Evolutionary conservation across 2,329 filamentous ascomycete species (phyloP), one percentile per base, ranked within the genome.

Genomic region (Myriosclerotinia duriaeana): DNA sequence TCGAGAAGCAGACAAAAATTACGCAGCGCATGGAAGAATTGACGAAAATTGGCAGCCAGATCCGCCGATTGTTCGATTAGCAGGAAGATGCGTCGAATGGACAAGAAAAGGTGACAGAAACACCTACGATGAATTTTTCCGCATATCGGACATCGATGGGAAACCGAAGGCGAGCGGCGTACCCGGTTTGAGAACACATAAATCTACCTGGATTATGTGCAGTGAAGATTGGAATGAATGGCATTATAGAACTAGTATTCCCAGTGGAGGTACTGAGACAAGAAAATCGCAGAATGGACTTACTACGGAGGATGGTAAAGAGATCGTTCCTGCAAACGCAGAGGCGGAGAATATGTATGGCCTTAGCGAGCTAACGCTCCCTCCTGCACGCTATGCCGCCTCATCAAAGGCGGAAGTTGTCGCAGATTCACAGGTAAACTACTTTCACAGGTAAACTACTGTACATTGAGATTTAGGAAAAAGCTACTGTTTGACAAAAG

Each of bases 21-120:
- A 15, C 4, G 38, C 3, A 30, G 17, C 7, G 20, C 9, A 15
- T 2, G n/a, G 14, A 17, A 20, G 14, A 30, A 0, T 14, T 1
- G 26, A 2, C 26, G 26, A 26, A 2, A 26, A 26, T 2, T 0
- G 2, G 1, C 26, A 59, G 17, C 12, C 12, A 2, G 56, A 60
- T 50, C 56, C 56, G 50, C 9, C 2, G 12, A 36, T 60, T 8
- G 20, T 6, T 8, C 1, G 2, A 17, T 60, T 22, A 14, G 42
- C 30, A 60, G 56, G 56, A 36, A 36, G 56, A n/a, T 60, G 56
- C n/a, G 20, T 48, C 20, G 56, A 48, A n/a, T 60, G 42, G 56
- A 42, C 3, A 48, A 14, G 11, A 48, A n/a, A 34, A 5, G 56
- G 11, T 17, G 6, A 48, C 4, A 20, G n/a, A 9, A 26, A 26